Evolutionary conservation across 2,329 filamentous ascomycete genomes (phyloP).

Genomic region (Magnaporthiopsis poae): DNA sequence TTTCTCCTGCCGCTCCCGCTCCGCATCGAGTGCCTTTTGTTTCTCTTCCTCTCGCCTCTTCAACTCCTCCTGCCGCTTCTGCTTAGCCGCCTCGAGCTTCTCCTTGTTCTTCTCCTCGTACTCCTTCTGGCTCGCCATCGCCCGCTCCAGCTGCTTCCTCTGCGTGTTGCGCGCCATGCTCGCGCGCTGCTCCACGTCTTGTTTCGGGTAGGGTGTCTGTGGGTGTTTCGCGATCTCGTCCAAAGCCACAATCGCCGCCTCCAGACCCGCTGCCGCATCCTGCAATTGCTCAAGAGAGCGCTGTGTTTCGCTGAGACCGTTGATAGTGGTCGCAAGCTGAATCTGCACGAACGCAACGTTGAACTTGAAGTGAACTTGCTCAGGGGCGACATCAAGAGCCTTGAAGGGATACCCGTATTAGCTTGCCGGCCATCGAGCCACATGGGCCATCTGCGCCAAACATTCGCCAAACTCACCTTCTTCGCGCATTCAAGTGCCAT

Average conservation of each 20-base stretch:
- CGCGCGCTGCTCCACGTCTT: conserved; percentile 85
- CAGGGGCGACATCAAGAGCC: conserved; percentile 68
- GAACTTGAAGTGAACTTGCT: conserved; percentile 87
- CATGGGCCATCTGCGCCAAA: not conserved
- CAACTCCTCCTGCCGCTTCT: conserved; percentile 71
- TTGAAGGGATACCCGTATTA: conserved; percentile 20
- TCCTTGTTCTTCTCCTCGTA: conserved; percentile 90
- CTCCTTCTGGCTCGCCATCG: conserved; percentile 72
- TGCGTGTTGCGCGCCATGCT: conserved; percentile 97
- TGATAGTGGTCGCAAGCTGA: conserved; percentile 75
- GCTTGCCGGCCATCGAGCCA: not conserved
- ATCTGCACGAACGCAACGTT: conserved; percentile 97
- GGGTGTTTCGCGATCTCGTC: conserved; percentile 54
- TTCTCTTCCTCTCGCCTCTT: conserved; percentile 68
- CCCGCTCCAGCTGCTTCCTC: conserved; percentile 79
- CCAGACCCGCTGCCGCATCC: conserved; percentile 64
- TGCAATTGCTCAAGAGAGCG: conserved; percentile 73
- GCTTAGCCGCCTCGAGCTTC: conserved; percentile 71
- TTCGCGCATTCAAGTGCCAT: conserved; percentile 52
- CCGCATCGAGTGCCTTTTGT: conserved; percentile 55
- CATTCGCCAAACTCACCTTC: conserved; percentile 33
- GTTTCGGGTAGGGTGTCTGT: conserved; percentile 74
- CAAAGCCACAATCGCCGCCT: conserved; percentile 68
- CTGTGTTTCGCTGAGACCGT: conserved; percentile 63
- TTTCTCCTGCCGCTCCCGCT: conserved; percentile 66